A percentile compares a stretch with the other conserved stretches of the same genome.
Evolutionary conservation across 306 rosid species (phyloP).

Genomic region (Geum urbanum): DNA sequence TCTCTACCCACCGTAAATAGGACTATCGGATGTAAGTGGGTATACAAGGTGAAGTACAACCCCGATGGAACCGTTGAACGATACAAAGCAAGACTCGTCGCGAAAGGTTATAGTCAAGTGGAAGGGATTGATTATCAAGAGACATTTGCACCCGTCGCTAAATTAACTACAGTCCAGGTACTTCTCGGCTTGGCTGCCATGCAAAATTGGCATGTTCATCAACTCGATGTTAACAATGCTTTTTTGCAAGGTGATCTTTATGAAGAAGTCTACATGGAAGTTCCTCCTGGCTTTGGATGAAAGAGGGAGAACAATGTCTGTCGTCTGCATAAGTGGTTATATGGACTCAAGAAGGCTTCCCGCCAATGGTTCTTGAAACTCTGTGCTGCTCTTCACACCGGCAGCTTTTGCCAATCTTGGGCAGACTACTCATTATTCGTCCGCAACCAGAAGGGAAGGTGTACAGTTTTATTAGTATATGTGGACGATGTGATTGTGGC

Average conservation of each 20-base stretch:
- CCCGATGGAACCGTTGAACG: neutral
- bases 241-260: neutral
- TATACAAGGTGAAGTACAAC: neutral
- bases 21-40: neutral
- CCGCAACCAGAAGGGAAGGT: neutral
- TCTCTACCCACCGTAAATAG: neutral
- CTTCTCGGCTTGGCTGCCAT: no score
- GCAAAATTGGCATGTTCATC: no score
- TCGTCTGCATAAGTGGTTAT: no score
- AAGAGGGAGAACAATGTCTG: neutral
- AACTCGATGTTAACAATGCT: no score
- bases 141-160: no score
- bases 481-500: neutral
- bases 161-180: no score
- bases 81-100: neutral
- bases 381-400: no score
- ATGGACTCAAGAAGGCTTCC: no score
- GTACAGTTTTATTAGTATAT: neutral
- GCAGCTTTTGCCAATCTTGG: neutral
- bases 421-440: neutral
- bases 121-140: neutral
- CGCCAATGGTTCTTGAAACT: no score
- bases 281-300: neutral
- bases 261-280: neutral
- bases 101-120: neutral